Conservation (phyloP, 2,329 filamentous ascomycete genomes). For the Xylaria sp. region DNA sequence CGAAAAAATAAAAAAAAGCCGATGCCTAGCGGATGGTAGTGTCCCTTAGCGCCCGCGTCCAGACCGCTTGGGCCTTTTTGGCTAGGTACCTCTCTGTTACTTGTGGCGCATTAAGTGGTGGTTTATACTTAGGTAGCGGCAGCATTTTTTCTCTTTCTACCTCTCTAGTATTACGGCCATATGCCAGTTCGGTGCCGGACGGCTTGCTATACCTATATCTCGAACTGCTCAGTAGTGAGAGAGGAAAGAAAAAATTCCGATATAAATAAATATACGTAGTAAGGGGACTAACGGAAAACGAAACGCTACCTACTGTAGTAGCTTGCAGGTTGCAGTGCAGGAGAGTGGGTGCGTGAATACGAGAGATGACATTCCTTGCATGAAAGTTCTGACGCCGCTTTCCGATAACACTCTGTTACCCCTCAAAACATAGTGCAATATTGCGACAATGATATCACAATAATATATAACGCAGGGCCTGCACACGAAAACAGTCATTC, state of each 20-base stretch:
- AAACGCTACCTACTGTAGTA: background rate
- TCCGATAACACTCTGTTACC: constrained; percentile 14
- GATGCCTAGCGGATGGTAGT: background rate
- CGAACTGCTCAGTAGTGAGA: background rate
- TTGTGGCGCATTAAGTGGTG: background rate
- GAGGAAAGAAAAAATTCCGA: too few relatives aligned
- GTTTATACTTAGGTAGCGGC: background rate
- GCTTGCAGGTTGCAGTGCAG: constrained; percentile 9
- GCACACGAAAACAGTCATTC: background rate
- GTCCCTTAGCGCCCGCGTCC: constrained; percentile 18
- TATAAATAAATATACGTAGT: background rate
- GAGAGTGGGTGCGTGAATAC: constrained; percentile 34
- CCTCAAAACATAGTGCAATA: constrained; percentile 8
- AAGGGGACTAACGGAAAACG: background rate
- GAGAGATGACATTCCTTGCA: constrained; percentile 34
- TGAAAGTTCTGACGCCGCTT: constrained; percentile 13
- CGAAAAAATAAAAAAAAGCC: background rate
- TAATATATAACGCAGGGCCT: background rate
- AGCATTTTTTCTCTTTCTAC: background rate
- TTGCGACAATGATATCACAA: constrained; percentile 14
- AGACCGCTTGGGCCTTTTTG: constrained; percentile 20
- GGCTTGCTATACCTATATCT: background rate
- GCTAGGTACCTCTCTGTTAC: background rate
- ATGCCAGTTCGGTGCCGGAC: background rate
- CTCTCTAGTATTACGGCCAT: background rate